Evolutionary conservation across 345 rosid genomes (phyloP).

Genomic region (Jatropha curcas): DNA sequence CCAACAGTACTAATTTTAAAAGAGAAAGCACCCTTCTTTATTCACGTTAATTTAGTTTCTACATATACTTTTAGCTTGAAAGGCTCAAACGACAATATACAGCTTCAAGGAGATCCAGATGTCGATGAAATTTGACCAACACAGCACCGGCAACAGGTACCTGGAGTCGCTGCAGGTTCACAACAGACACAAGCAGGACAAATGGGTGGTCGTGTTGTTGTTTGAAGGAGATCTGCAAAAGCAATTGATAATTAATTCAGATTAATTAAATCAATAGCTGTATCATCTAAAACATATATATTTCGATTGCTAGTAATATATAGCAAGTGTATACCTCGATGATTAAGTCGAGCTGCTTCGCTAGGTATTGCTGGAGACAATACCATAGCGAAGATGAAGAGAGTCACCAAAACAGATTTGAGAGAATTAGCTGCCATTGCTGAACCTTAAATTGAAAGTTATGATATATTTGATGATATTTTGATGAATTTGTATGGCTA

Average conservation of each 20-base stretch:
- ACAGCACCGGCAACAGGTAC: slow-evolving; percentile 28
- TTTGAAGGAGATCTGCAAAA: slow-evolving; percentile 8
- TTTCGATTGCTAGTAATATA: no score
- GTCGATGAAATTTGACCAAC: slow-evolving; percentile 2
- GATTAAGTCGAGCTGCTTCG: slow-evolving; percentile 12
- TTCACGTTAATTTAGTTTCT: neutral
- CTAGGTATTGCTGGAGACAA: slow-evolving; percentile 2
- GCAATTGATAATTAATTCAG: neutral
- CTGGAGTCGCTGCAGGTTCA: slow-evolving; percentile 19
- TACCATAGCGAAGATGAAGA: slow-evolving; percentile 15
- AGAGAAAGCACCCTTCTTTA: no score
- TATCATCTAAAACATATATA: no score
- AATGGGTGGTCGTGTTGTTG: slow-evolving; percentile 8
- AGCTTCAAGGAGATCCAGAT: slow-evolving; percentile 14
- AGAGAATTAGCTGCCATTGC: slow-evolving; percentile 16
- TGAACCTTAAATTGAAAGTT: no score
- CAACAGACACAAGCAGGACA: slow-evolving; percentile 35
- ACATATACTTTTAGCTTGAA: neutral
- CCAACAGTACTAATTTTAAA: no score
- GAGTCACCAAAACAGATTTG: slow-evolving; percentile 3
- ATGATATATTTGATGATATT: neutral
- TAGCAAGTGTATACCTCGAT: neutral
- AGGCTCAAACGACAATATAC: neutral
- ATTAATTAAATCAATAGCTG: no score
- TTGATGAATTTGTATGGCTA: neutral